phyloP scores from a whole-genome alignment of 441 rosid genomes.

The Populus trichocarpa region DNA sequence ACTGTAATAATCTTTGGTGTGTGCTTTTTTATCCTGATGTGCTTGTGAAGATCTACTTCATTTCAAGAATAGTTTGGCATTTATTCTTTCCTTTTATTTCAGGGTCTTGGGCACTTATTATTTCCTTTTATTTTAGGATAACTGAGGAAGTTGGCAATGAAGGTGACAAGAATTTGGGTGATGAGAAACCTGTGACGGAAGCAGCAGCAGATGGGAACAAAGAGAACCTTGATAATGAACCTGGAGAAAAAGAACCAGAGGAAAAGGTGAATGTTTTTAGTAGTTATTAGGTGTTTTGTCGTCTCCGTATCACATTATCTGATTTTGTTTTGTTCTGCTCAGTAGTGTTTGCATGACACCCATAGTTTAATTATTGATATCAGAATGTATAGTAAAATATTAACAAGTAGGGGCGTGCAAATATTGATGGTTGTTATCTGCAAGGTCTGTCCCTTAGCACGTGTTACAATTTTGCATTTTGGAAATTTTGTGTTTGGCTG shows the following conservation, averaged over 20 bases:
- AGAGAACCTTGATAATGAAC: conserved; percentile 49
- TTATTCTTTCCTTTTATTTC: neutral
- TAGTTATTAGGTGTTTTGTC: neutral
- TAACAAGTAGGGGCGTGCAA: neutral
- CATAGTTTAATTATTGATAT: neutral
- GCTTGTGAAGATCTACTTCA: neutral
- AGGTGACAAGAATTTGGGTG: conserved; percentile 27
- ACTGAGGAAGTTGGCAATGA: conserved; percentile 50
- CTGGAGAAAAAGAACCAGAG: conserved; percentile 56
- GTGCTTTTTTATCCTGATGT: neutral
- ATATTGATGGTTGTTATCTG: neutral
- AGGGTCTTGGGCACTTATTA: neutral
- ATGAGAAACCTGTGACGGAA: conserved; percentile 53
- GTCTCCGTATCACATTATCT: neutral
- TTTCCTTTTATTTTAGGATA: conserved; percentile 22
- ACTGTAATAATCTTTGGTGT: neutral
- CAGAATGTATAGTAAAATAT: neutral
- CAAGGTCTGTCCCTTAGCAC: neutral
- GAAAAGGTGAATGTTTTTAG: conserved; percentile 15
- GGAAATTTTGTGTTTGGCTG: neutral
- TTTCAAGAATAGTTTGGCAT: neutral
- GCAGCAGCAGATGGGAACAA: conserved; percentile 46
- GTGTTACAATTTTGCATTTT: neutral
- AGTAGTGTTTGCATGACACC: neutral
- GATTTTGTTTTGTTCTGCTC: neutral